These are phyloP conservation scores for Chrysoporthe cubensis DNA, from an alignment of 2,329 filamentous ascomycete species.

Conservation along the genomic window DNA sequence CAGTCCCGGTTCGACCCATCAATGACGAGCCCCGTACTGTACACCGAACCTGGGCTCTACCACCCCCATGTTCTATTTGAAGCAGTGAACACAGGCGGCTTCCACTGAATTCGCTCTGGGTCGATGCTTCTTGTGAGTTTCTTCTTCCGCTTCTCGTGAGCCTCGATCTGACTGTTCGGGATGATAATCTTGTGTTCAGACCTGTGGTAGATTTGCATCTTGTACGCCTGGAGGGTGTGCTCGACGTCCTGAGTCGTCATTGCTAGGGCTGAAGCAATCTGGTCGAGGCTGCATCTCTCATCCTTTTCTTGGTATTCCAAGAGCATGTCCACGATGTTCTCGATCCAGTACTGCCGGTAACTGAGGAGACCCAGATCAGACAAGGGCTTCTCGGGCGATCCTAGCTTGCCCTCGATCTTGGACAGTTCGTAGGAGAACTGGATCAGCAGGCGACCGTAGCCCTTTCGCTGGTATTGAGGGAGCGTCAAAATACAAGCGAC, in stretches of 20 bases:
- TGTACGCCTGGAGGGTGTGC: conserved; percentile 89
- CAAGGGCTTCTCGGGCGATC: conserved; percentile 94
- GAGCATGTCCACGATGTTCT: conserved; percentile 88
- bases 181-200: conserved; percentile 96
- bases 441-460: conserved; percentile 90
- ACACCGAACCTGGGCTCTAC: conserved; percentile 49
- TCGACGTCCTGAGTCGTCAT: conserved; percentile 99
- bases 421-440: conserved; percentile 97
- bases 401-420: conserved; percentile 92
- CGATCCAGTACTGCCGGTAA: conserved; percentile 97
- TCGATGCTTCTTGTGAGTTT: conserved; percentile 77
- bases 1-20: neutral
- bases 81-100: conserved; percentile 91
- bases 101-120: conserved; percentile 83
- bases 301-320: conserved; percentile 70
- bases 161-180: conserved; percentile 78
- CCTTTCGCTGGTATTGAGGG: conserved; percentile 94
- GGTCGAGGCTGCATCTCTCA: conserved; percentile 81
- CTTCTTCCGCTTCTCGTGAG: conserved; percentile 83
- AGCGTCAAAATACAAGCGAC: conserved; percentile 96
- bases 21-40: neutral
- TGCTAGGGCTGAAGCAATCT: conserved; percentile 75
- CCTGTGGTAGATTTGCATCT: conserved; percentile 95
- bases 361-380: conserved; percentile 91
- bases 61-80: conserved; percentile 94